Conservation (phyloP, 345 rosid genomes). For the Hirschfeldia incana region DNA sequence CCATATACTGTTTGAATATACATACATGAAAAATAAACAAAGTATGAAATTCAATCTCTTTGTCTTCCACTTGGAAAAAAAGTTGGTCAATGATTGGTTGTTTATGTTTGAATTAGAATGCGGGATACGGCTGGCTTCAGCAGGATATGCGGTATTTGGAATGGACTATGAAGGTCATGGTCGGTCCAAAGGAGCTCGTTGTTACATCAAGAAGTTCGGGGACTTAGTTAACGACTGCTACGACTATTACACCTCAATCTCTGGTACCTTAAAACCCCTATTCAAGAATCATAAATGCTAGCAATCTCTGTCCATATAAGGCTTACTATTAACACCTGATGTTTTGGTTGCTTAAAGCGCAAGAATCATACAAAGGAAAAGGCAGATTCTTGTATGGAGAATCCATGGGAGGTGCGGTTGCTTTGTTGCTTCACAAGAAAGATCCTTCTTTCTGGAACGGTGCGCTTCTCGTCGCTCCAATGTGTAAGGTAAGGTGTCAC, state of each 20-base stretch:
- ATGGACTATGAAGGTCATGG: constrained; percentile 97
- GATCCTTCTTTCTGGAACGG: constrained; percentile 84
- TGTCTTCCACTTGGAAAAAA: too few species aligned
- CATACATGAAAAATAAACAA: too few species aligned
- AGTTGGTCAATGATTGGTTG: neutral
- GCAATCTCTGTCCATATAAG: neutral
- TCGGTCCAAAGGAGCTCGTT: constrained; percentile 80
- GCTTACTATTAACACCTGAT: neutral
- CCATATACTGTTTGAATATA: too few species aligned
- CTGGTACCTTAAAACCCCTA: constrained; percentile 34
- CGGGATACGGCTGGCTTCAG: constrained; percentile 77
- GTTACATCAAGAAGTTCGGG: constrained; percentile 89
- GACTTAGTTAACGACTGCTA: constrained; percentile 76
- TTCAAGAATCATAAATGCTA: neutral
- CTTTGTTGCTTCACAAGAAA: constrained; percentile 77
- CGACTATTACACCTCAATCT: constrained; percentile 73
- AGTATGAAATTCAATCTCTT: too few species aligned
- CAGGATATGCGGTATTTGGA: constrained; percentile 83
- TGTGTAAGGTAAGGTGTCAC: constrained; percentile 69
- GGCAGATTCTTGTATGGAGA: constrained; percentile 92
- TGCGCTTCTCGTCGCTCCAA: constrained; percentile 91
- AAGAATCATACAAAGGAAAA: constrained; percentile 67
- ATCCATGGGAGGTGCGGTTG: constrained; percentile 99
- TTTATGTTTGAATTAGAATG: constrained; percentile 49
- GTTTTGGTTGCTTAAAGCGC: constrained; percentile 37